Evolutionary conservation across 139 green algal species (phyloP).

Genomic region (Auxenochlorella pyrenoidosa): DNA sequence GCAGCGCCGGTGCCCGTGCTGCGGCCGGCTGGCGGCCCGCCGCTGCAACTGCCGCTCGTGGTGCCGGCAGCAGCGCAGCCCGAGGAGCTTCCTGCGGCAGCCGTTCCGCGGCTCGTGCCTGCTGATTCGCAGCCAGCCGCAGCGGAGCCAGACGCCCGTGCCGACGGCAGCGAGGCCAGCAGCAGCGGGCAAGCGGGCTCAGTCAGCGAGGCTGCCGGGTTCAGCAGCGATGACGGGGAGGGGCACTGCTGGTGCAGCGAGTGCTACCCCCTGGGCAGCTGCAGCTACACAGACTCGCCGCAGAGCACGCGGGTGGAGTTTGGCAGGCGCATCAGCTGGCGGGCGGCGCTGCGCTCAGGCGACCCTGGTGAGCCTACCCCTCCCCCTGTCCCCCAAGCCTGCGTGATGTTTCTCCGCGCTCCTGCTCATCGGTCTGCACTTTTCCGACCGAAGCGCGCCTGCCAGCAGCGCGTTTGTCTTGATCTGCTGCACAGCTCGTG

Average conservation of each 20-base stretch:
- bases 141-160: neutral
- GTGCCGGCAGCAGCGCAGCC: neutral
- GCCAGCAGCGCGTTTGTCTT: neutral
- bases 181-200: neutral
- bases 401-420: too few relatives aligned
- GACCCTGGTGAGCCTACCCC: neutral
- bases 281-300: neutral
- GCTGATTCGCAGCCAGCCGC: neutral
- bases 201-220: neutral
- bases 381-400: too few relatives aligned
- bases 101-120: neutral
- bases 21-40: neutral
- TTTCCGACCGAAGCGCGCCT: too few relatives aligned
- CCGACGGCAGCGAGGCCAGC: neutral
- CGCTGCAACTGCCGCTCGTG: neutral
- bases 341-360: neutral
- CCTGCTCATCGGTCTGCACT: too few relatives aligned
- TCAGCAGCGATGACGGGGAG: too few relatives aligned
- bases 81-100: neutral
- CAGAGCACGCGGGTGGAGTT: constrained; percentile 7
- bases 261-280: neutral
- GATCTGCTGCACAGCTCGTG: neutral
- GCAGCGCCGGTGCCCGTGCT: neutral
- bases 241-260: neutral
- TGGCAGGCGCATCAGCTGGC: constrained; percentile 35